phyloP scores from a whole-genome alignment of 2,329 filamentous ascomycete species.

The Venturia asperata region DNA sequence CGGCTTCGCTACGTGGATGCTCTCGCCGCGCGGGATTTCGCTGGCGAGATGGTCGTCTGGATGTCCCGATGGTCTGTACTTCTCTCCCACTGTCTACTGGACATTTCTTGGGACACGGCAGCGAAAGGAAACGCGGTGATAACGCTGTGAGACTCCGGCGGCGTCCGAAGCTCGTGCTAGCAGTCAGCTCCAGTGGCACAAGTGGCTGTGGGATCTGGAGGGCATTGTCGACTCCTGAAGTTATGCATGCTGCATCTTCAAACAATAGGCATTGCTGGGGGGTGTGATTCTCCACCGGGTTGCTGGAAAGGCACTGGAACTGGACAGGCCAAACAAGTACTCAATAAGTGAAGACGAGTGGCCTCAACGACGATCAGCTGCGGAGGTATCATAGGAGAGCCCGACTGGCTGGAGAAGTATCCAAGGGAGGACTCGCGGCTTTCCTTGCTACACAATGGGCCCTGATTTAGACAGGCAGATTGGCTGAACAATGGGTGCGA shows the following conservation, averaged over 20 bases:
- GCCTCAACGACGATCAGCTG: neutral
- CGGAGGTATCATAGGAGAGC: no score
- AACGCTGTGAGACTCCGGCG: conserved; percentile 2
- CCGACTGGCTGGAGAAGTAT: no score
- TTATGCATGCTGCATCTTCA: conserved; percentile 7
- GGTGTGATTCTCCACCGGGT: neutral
- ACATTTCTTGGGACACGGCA: conserved; percentile 1
- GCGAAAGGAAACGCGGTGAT: neutral
- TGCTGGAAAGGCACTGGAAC: neutral
- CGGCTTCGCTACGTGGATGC: neutral
- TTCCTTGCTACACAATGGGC: neutral
- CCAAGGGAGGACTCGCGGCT: neutral
- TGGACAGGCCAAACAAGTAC: neutral
- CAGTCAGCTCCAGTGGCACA: neutral
- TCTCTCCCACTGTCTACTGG: neutral
- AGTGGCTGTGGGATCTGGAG: neutral
- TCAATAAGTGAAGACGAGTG: neutral
- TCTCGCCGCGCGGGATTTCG: neutral
- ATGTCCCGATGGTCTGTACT: neutral
- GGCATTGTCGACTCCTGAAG: conserved; percentile 12
- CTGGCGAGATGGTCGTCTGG: neutral
- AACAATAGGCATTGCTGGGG: neutral
- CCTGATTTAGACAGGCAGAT: neutral
- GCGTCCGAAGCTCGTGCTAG: neutral
- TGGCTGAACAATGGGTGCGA: neutral